phyloP scores from a whole-genome alignment of 129 eudicot species.

The Lactuca sativa region DNA sequence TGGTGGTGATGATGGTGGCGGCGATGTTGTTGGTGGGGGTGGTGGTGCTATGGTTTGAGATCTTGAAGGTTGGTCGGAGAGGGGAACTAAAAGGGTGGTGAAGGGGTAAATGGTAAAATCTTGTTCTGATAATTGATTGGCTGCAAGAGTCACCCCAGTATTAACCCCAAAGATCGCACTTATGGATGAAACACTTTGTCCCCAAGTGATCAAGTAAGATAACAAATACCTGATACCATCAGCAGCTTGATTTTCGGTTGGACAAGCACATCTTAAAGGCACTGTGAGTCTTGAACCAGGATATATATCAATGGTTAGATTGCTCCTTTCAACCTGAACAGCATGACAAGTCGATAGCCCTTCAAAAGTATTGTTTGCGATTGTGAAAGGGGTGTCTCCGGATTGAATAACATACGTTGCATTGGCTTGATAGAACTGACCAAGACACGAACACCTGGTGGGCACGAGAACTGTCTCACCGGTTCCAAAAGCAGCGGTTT shows the following conservation, averaged over 20 bases:
- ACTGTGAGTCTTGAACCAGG: constrained; percentile 47
- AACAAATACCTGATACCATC: constrained; percentile 52
- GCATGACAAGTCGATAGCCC: constrained; percentile 86
- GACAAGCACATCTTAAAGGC: constrained; percentile 88
- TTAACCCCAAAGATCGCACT: constrained; percentile 48
- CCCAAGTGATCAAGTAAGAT: constrained; percentile 50
- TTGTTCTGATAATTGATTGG: constrained; percentile 52
- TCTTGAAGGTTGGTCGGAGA: constrained; percentile 44
- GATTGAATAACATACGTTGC: constrained; percentile 37
- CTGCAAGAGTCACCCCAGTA: constrained; percentile 47
- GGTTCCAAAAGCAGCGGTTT: constrained; percentile 28
- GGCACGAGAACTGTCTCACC: constrained; percentile 73
- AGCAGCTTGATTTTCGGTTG: constrained; percentile 58
- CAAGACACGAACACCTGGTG: constrained; percentile 79
- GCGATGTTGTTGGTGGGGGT: constrained; percentile 45
- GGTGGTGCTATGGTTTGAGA: constrained; percentile 52
- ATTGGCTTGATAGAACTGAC: constrained; percentile 68
- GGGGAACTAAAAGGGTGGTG: constrained; percentile 76
- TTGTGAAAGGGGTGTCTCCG: constrained; percentile 28
- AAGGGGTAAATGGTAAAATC: constrained; percentile 47
- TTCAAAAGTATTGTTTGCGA: constrained; percentile 63
- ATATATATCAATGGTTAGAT: constrained; percentile 26
- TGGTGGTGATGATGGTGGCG: constrained; percentile 41
- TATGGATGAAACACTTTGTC: constrained; percentile 43
- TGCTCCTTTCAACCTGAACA: constrained; percentile 37